phyloP scores from a whole-genome alignment of 140 eudicot genomes.

The Stevia rebaudiana region DNA sequence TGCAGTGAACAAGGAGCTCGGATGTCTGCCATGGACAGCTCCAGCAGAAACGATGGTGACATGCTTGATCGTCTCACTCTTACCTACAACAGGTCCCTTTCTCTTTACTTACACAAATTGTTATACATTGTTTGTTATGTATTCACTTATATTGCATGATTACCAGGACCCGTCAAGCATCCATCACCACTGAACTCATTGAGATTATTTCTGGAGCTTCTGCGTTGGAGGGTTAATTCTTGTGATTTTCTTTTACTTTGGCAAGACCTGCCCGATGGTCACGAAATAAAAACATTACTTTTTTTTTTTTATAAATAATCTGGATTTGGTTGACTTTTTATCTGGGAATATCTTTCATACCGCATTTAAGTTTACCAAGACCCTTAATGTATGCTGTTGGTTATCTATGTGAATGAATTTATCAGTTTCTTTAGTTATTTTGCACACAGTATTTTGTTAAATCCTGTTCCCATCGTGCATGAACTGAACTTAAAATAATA shows the following conservation, averaged over 20 bases:
- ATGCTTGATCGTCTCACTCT: conserved; percentile 99
- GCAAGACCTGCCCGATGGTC: conserved; percentile 29
- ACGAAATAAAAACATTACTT: conserved; percentile 39
- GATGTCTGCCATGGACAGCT: conserved; percentile 99
- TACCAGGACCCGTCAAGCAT: conserved; percentile 95
- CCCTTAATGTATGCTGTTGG: conserved; percentile 27
- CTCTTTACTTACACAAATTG: conserved; percentile 23
- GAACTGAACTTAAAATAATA: too few relatives aligned
- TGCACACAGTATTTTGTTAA: neutral
- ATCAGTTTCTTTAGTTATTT: neutral
- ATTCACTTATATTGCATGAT: neutral
- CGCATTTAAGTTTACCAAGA: conserved; percentile 13
- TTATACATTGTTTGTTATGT: neutral
- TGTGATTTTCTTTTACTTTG: conserved; percentile 10
- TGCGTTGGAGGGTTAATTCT: conserved; percentile 66
- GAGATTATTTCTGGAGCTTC: conserved; percentile 99
- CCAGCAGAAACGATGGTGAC: conserved; percentile 98
- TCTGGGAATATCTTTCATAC: conserved; percentile 22
- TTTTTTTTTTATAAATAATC: conserved; percentile 21
- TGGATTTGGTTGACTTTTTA: conserved; percentile 18
- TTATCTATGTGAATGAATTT: conserved; percentile 5
- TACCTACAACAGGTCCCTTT: conserved; percentile 81
- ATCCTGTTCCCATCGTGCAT: too few relatives aligned
- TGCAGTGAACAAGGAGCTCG: conserved; percentile 99
- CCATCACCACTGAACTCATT: conserved; percentile 83